These are phyloP conservation scores for Coemansia sp. DNA, from an alignment of 192 early-diverging fungal species.

Conservation along the genomic window DNA sequence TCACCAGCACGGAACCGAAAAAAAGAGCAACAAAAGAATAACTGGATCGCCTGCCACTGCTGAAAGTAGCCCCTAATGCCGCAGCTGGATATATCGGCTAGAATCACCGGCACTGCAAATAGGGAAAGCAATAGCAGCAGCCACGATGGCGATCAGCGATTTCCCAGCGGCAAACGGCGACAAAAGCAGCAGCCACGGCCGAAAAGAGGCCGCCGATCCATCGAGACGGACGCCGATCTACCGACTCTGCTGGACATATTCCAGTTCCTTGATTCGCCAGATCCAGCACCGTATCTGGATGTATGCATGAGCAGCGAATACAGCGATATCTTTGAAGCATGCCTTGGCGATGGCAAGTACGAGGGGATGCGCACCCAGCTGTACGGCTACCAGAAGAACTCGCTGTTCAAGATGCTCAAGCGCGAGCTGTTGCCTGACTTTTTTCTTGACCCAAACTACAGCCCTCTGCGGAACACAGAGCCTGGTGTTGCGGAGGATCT, in stretches of 20 bases:
- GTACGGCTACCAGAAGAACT: slow-evolving; percentile 64
- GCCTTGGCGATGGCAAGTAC: slow-evolving; percentile 17
- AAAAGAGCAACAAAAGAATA: too few species aligned
- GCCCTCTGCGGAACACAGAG: slow-evolving; percentile 40
- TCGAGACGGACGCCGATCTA: slow-evolving; percentile 7
- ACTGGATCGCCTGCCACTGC: neutral
- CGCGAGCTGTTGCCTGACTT: slow-evolving; percentile 63
- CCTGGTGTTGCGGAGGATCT: slow-evolving; percentile 16
- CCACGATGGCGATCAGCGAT: neutral
- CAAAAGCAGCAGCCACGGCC: slow-evolving; percentile 1
- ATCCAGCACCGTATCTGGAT: slow-evolving; percentile 29
- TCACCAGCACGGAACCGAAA: too few species aligned
- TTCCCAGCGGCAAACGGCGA: neutral
- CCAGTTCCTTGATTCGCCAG: slow-evolving; percentile 44
- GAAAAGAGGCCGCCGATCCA: neutral
- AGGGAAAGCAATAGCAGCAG: neutral
- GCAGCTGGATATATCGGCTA: neutral
- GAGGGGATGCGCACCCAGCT: slow-evolving; percentile 54
- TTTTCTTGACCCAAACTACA: slow-evolving; percentile 54
- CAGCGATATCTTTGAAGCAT: slow-evolving; percentile 46
- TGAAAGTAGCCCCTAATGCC: neutral
- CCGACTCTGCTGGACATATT: slow-evolving; percentile 46
- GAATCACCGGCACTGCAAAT: neutral
- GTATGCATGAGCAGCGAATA: slow-evolving; percentile 31
- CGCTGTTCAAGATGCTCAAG: slow-evolving; percentile 71